A percentile compares a stretch with the other conserved stretches of the same genome.
Evolutionary conservation across 805 yeast species (phyloP).

Genomic region (Candida qinlingensis): DNA sequence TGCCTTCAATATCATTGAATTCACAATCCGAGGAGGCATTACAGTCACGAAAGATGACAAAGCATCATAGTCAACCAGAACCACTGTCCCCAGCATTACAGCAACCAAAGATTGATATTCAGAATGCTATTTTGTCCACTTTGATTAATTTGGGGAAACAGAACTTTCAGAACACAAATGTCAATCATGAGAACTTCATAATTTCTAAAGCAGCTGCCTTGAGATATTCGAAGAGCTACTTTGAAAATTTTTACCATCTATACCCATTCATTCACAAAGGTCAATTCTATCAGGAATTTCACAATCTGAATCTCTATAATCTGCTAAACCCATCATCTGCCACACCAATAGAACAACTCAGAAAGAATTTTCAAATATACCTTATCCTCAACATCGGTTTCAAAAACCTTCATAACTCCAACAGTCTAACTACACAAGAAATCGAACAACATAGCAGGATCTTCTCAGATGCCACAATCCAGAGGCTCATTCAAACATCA

Average conservation of each 20-base stretch:
- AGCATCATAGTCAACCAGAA: background rate
- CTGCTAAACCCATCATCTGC: slow-evolving; percentile 12
- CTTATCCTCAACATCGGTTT: slow-evolving; percentile 18
- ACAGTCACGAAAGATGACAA: background rate
- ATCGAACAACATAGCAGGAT: slow-evolving; percentile 7
- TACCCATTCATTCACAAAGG: slow-evolving; percentile 19
- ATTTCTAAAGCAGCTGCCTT: slow-evolving; percentile 14
- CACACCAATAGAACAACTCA: slow-evolving; percentile 6
- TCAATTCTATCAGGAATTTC: slow-evolving; percentile 11
- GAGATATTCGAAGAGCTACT: slow-evolving; percentile 15
- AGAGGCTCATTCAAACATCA: slow-evolving; percentile 11
- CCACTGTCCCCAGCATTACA: slow-evolving; percentile 6
- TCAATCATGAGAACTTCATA: slow-evolving; percentile 4
- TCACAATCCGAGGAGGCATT: background rate
- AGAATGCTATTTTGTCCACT: slow-evolving; percentile 20
- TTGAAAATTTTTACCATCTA: slow-evolving; percentile 10
- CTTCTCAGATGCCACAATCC: slow-evolving; percentile 7
- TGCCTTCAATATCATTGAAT: slow-evolving; percentile 6
- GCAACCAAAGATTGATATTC: slow-evolving; percentile 12
- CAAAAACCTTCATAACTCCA: slow-evolving; percentile 12
- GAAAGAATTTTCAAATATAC: slow-evolving; percentile 14
- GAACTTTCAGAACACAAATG: background rate
- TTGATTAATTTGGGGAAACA: slow-evolving; percentile 19
- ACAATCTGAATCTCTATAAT: slow-evolving; percentile 12
- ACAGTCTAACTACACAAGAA: slow-evolving; percentile 9